phyloP scores from a whole-genome alignment of 768 basidiomycete species.

The Erythrobasidium yunnanense region DNA sequence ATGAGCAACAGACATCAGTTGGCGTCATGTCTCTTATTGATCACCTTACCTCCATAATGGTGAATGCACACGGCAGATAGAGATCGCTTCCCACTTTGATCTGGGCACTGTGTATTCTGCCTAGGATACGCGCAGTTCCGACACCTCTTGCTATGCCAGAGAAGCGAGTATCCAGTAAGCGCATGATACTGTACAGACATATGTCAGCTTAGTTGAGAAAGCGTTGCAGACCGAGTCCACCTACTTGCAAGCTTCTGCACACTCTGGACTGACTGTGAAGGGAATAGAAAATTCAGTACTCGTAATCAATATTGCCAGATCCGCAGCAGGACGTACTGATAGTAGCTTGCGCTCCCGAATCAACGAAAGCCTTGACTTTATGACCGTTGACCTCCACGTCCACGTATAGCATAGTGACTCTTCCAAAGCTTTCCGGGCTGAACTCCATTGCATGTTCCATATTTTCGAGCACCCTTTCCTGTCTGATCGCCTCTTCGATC shows the following conservation, averaged over 20 bases:
- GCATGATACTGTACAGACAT: constrained; percentile 64
- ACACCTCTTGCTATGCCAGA: constrained; percentile 85
- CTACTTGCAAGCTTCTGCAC: constrained; percentile 80
- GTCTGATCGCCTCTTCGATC: constrained; percentile 87
- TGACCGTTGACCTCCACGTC: constrained; percentile 82
- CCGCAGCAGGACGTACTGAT: constrained; percentile 64
- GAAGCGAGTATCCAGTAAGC: constrained; percentile 75
- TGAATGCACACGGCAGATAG: constrained; percentile 77
- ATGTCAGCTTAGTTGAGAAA: constrained; percentile 19
- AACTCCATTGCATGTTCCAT: constrained; percentile 66
- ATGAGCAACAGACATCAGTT: not conserved
- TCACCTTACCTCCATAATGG: constrained; percentile 72
- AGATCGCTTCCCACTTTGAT: constrained; percentile 69
- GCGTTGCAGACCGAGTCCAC: constrained; percentile 32
- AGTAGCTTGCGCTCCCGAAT: constrained; percentile 92
- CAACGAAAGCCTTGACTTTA: constrained; percentile 90
- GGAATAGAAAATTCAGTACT: not conserved
- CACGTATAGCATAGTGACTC: constrained; percentile 93
- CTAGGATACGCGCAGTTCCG: constrained; percentile 85
- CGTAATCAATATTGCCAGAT: too few species aligned
- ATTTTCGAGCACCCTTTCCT: constrained; percentile 80
- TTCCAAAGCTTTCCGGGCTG: constrained; percentile 78
- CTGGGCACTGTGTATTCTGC: constrained; percentile 85
- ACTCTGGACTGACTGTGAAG: constrained; percentile 70
- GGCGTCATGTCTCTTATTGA: not conserved